Conservation (phyloP, 1,284 basidiomycete genomes). For the Naganishia liquefaciens region DNA sequence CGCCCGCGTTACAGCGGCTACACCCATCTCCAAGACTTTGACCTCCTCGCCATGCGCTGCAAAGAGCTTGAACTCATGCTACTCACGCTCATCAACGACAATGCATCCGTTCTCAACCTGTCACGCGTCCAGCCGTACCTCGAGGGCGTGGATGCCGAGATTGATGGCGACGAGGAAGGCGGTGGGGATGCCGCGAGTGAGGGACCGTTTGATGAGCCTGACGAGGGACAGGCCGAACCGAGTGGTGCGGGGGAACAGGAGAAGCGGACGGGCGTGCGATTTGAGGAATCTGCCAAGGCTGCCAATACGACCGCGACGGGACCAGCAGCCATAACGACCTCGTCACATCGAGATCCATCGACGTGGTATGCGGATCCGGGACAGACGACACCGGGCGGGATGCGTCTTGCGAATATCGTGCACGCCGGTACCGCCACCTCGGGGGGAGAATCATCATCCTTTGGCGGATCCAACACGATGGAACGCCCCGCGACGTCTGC, state of each 20-base stretch:
- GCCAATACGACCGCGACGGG: too few species aligned
- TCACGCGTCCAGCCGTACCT: conserved; percentile 18
- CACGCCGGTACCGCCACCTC: background rate
- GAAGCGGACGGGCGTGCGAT: conserved; percentile 12
- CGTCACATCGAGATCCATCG: background rate
- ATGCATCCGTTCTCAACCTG: conserved; percentile 13
- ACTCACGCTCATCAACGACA: conserved; percentile 22
- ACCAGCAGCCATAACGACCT: background rate
- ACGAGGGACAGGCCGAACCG: background rate
- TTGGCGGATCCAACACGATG: too few species aligned
- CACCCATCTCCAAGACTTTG: conserved; percentile 38
- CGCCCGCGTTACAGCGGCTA: conserved; percentile 34
- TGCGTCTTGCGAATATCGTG: conserved; percentile 9
- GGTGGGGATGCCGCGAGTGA: conserved; percentile 1
- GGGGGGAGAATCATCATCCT: background rate
- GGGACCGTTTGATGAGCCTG: background rate
- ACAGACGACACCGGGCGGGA: background rate
- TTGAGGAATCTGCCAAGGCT: background rate
- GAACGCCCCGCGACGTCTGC: background rate
- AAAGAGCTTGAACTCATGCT: conserved; percentile 36
- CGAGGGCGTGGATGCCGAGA: conserved; percentile 2
- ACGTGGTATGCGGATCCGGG: background rate
- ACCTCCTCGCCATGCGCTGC: conserved; percentile 37
- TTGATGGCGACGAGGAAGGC: background rate
- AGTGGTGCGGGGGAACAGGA: background rate